phyloP scores from a whole-genome alignment of 176 grass and related monocot species.

The Oryza australiensis region DNA sequence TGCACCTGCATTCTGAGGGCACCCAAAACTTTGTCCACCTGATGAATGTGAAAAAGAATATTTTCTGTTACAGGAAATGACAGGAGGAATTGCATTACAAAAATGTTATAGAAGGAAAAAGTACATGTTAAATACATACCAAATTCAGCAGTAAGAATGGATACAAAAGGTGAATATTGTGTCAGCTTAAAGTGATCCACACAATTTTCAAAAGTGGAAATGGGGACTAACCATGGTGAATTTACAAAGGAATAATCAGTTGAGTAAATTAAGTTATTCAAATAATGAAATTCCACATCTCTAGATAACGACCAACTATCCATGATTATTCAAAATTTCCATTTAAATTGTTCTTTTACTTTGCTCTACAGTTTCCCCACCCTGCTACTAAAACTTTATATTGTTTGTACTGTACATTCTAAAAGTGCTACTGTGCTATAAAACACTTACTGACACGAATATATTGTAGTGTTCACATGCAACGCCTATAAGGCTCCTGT shows the following conservation, averaged over 20 bases:
- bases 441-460: neutral
- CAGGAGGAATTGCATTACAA: neutral
- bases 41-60: slow-evolving; percentile 20
- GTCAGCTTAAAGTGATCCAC: neutral
- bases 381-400: neutral
- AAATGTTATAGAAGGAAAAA: neutral
- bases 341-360: slow-evolving; percentile 15
- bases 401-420: neutral
- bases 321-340: neutral
- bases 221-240: neutral
- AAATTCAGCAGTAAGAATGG: slow-evolving; percentile 23
- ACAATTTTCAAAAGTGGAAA: slow-evolving; percentile 9
- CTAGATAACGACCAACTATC: neutral
- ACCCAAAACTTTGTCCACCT: slow-evolving; percentile 93
- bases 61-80: slow-evolving; percentile 12
- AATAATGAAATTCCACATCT: neutral
- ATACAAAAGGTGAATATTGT: slow-evolving; percentile 8
- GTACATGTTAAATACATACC: neutral
- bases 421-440: neutral
- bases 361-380: neutral
- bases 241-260: neutral
- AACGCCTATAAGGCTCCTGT: neutral
- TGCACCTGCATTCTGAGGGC: slow-evolving; percentile 83
- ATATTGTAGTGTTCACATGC: neutral
- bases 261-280: neutral